phyloP scores from a whole-genome alignment of 2,329 filamentous ascomycete species.

The Fusarium irregulare region DNA sequence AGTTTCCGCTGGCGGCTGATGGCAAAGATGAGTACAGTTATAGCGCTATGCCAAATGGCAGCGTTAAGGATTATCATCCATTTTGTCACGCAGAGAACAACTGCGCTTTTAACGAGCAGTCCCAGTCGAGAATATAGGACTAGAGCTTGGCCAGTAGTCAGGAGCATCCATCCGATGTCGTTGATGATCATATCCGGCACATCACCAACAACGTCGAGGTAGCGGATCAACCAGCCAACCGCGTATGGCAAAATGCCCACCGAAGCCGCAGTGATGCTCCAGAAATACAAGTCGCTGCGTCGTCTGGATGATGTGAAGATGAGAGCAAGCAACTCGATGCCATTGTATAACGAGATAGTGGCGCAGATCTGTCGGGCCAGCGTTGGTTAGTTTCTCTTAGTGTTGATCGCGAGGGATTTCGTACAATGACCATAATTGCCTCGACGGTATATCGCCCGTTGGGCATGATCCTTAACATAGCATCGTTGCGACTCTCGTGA shows the following conservation, averaged over 20 bases:
- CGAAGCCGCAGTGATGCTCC: conserved; percentile 30
- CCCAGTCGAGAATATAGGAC: conserved; percentile 37
- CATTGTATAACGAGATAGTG: conserved; percentile 32
- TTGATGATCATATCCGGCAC: conserved; percentile 15
- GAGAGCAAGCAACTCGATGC: conserved; percentile 29
- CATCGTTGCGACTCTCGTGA: conserved; percentile 14
- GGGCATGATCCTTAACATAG: neutral
- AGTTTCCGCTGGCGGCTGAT: conserved; percentile 11
- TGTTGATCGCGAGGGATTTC: neutral
- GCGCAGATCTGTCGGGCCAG: conserved; percentile 17
- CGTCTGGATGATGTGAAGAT: conserved; percentile 34
- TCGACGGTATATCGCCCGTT: conserved; percentile 25
- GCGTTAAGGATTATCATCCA: conserved; percentile 35
- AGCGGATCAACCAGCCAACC: conserved; percentile 23
- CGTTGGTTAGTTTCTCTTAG: conserved; percentile 1
- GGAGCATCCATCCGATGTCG: conserved; percentile 33
- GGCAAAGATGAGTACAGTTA: conserved; percentile 27
- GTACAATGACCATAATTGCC: conserved; percentile 37
- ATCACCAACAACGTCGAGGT: conserved; percentile 25
- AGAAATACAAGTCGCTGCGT: conserved; percentile 28
- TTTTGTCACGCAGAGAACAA: conserved; percentile 9
- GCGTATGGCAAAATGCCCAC: conserved; percentile 28
- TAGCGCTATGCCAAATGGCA: conserved; percentile 26
- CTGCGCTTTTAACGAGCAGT: conserved; percentile 16
- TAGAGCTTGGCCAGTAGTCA: conserved; percentile 34